Evolutionary conservation across 257 asterid genomes (phyloP).

Genomic region (Nicotiana otophora): DNA sequence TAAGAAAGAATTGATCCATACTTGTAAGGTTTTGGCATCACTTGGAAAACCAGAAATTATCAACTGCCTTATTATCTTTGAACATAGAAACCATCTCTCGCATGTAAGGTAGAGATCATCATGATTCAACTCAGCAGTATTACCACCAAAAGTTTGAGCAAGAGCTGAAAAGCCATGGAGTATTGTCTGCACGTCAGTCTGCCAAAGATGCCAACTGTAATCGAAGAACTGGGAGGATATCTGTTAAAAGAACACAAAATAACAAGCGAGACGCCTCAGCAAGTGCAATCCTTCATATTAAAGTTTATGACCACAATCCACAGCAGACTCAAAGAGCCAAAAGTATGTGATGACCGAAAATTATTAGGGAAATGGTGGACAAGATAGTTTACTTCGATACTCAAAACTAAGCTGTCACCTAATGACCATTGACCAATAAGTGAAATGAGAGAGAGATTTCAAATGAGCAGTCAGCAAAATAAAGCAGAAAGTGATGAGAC

Average conservation of each 20-base stretch:
- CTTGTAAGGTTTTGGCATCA: slow-evolving; percentile 76
- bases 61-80: slow-evolving; percentile 79
- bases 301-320: slow-evolving; percentile 14
- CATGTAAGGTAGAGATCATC: slow-evolving; percentile 80
- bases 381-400: not conserved
- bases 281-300: slow-evolving; percentile 6
- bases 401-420: not conserved
- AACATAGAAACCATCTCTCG: slow-evolving; percentile 95
- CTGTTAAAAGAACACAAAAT: slow-evolving; percentile 42
- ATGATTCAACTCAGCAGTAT: slow-evolving; percentile 50
- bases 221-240: slow-evolving; percentile 89
- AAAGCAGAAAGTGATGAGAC: not conserved
- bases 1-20: slow-evolving; percentile 10
- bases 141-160: slow-evolving; percentile 47
- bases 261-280: slow-evolving; percentile 17
- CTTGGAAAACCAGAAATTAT: slow-evolving; percentile 81
- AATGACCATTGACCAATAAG: not conserved
- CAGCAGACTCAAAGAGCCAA: slow-evolving; percentile 12
- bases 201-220: slow-evolving; percentile 99
- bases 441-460: slow-evolving; percentile 1
- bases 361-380: not conserved
- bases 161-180: slow-evolving; percentile 71
- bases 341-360: not conserved
- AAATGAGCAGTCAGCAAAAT: not conserved
- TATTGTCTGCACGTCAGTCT: slow-evolving; percentile 73